Percentiles rank a stretch among this genome's conserved stretches.
Conservation (phyloP, 345 rosid genomes). For the Euphorbia lathyris region DNA sequence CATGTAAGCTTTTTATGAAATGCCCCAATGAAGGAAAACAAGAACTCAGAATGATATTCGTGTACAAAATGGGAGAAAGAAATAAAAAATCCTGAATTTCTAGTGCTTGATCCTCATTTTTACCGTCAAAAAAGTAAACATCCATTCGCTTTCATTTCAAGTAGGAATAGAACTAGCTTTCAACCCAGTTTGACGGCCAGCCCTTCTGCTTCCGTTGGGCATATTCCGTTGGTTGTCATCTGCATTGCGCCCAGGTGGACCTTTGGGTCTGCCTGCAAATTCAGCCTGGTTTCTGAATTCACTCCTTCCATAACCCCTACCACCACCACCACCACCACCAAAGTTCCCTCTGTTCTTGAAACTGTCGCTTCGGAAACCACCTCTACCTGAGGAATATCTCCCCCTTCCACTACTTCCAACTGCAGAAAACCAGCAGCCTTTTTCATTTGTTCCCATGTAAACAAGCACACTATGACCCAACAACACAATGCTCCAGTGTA, state of each 20-base stretch:
- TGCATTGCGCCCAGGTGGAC: conserved; percentile 36
- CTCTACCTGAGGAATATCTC: conserved; percentile 48
- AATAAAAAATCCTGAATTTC: conserved; percentile 21
- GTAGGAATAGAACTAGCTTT: conserved; percentile 17
- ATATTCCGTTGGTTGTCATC: conserved; percentile 44
- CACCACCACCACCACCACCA: conserved; percentile 34
- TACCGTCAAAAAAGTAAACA: conserved; percentile 34
- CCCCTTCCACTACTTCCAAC: conserved; percentile 42
- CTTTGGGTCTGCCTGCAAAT: conserved; percentile 58
- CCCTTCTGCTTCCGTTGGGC: conserved; percentile 25
- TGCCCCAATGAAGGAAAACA: conserved; percentile 9
- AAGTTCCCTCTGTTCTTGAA: conserved; percentile 47
- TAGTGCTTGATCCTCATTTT: conserved; percentile 20
- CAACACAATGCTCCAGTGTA: neutral
- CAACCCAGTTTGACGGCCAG: conserved; percentile 20
- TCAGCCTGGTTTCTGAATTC: conserved; percentile 48
- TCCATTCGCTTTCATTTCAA: conserved; percentile 15
- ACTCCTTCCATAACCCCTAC: conserved; percentile 47
- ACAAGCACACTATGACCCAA: neutral
- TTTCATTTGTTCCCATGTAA: neutral
- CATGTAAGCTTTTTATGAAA: conserved; percentile 30
- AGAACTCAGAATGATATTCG: conserved; percentile 13
- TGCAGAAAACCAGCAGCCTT: neutral
- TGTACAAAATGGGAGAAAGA: conserved; percentile 20
- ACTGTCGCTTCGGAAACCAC: conserved; percentile 49